Base-by-base conservation (phyloP, 2,329 filamentous ascomycete species). In the Exophiala xenobiotica region DNA sequence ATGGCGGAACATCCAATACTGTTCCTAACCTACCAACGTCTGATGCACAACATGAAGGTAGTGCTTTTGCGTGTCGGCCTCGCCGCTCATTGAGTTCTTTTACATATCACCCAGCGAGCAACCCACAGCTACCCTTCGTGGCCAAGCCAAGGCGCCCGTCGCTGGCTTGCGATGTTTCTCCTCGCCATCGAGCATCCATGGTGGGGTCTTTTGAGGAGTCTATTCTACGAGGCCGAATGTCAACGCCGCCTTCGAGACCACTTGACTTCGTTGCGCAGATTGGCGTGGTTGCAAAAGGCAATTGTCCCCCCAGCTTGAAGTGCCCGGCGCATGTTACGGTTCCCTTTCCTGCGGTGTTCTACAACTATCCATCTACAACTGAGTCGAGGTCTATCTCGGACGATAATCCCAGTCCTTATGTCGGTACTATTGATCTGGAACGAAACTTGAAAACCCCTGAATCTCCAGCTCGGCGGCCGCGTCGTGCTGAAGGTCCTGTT, bases 141-240 rank as follows among this genome's bases (percentile, higher is more conserved):
- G 63, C 79, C 6, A 76, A 78, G 3, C 74, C 82, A 2, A 68
- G 77, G 12, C 78, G 90, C 37, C 84, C 86, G 0, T 96, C 91
- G 0, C 75, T 88, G 39, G 79, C 81, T 12, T 83, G 86, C 0
- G 91, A 96, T 39, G 73, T 77, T 2, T 90, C 89, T 2, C 86
- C 89, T 3, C 74, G 93, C 22, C 88, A 92, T 50, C 90, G 95
- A 69, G 91, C 92, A 6, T 91, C 91, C 3, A 95, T 99, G 87
- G 92, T 97, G 2, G 93, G 93, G 2, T 96, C 92, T 1, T 99
- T 96, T 62, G 93, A 99, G 70, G 93, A 99, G 71, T 96, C 90
- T 22, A 96, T 99, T 54, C 75, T 99, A 1, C 84, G 90, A 40
- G 93, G 93, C 31, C 83, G 93, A 56, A 99, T 99, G 93, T 97